A percentile compares a stretch with the other conserved stretches of the same genome.
Conservation (phyloP, 352 stramenopile species). For the Globisporangium orthogonon region DNA sequence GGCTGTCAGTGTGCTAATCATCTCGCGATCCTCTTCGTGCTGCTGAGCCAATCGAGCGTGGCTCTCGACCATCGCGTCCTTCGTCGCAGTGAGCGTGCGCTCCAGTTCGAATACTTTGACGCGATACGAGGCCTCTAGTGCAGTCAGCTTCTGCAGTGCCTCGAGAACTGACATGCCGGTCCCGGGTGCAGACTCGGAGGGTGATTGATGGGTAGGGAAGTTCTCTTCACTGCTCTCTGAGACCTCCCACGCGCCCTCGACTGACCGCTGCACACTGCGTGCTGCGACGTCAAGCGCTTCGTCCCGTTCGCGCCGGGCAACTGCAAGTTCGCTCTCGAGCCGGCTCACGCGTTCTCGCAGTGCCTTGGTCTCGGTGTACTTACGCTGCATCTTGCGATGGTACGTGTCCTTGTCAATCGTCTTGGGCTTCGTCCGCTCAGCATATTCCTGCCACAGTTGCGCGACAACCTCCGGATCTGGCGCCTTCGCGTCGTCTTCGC, state of each 20-base stretch:
- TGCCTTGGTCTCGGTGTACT: conserved; percentile 52
- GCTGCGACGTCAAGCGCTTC: conserved; percentile 18
- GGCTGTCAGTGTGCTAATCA: conserved; percentile 35
- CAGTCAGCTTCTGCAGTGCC: conserved; percentile 11
- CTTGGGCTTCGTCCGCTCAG: conserved; percentile 36
- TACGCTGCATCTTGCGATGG: conserved; percentile 66
- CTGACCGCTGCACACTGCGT: conserved; percentile 8
- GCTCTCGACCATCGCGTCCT: conserved; percentile 25
- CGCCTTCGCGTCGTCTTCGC: neutral
- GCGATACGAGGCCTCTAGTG: conserved; percentile 35
- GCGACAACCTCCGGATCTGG: conserved; percentile 40
- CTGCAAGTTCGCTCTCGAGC: conserved; percentile 38
- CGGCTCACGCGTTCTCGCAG: conserved; percentile 42
- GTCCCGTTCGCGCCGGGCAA: conserved; percentile 26
- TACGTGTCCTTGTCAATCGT: conserved; percentile 45
- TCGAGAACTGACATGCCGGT: conserved; percentile 1
- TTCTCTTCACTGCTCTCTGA: conserved; percentile 6
- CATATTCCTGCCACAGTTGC: conserved; percentile 59
- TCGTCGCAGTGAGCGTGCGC: conserved; percentile 32
- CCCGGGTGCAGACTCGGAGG: neutral
- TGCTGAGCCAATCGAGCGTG: conserved; percentile 25
- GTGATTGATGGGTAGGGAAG: neutral
- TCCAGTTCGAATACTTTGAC: conserved; percentile 55
- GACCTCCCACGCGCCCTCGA: conserved; percentile 5
- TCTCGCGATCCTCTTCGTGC: conserved; percentile 19